Evolutionary conservation across 2,329 filamentous ascomycete genomes (phyloP).

Genomic region (Neofusicoccum ribis): DNA sequence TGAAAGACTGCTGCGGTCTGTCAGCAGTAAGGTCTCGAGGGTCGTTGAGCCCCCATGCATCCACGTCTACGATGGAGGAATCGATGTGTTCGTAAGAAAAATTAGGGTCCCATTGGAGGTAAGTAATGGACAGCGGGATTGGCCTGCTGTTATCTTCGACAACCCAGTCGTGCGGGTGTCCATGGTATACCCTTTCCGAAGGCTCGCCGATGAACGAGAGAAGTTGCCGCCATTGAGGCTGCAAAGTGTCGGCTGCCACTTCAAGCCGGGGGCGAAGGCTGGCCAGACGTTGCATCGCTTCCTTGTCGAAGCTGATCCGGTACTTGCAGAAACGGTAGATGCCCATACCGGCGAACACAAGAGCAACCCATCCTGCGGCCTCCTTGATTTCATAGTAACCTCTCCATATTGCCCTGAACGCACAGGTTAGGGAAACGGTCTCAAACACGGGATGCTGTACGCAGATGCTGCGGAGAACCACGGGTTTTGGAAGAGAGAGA

Average conservation of each 20-base stretch:
- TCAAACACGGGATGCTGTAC: too few relatives aligned
- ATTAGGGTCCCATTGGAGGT: constrained; percentile 48
- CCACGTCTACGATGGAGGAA: constrained; percentile 51
- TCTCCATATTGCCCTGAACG: constrained; percentile 51
- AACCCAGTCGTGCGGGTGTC: constrained; percentile 56
- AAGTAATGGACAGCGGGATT: constrained; percentile 48
- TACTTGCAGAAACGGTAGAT: constrained; percentile 64
- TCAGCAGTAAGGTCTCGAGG: constrained; percentile 42
- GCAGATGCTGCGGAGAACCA: neutral
- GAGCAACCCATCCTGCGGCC: constrained; percentile 55
- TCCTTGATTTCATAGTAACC: constrained; percentile 62
- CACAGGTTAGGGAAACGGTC: neutral
- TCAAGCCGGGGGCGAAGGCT: constrained; percentile 51
- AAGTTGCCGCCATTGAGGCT: constrained; percentile 54
- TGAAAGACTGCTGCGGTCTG: constrained; percentile 32
- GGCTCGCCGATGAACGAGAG: constrained; percentile 49
- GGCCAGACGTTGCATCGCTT: constrained; percentile 51
- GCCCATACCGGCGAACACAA: constrained; percentile 59
- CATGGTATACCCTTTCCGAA: constrained; percentile 43
- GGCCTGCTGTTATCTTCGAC: constrained; percentile 47
- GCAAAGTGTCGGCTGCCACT: constrained; percentile 54
- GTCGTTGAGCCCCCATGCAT: constrained; percentile 52
- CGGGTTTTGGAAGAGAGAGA: neutral
- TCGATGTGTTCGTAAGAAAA: constrained; percentile 54
- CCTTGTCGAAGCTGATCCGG: constrained; percentile 53